phyloP scores from a whole-genome alignment of 805 yeast genomes.

The Crinitomyces ghanaensis region DNA sequence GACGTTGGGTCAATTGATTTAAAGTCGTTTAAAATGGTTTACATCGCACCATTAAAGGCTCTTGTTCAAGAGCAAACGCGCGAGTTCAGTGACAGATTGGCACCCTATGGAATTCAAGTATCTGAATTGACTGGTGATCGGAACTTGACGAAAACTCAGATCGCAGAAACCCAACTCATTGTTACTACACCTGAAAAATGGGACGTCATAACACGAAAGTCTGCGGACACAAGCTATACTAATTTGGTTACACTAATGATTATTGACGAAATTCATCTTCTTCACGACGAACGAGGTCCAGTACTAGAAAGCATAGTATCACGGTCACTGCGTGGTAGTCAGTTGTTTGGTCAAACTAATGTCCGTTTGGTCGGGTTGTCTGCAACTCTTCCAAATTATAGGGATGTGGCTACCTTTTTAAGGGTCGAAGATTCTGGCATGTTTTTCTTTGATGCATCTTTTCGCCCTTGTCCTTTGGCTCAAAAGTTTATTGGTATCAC shows the following conservation, averaged over 20 bases:
- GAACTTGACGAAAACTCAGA: constrained; percentile 61
- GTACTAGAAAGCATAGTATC: constrained; percentile 82
- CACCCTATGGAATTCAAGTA: constrained; percentile 54
- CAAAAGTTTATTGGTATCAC: constrained; percentile 85
- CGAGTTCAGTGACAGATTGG: constrained; percentile 64
- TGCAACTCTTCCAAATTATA: constrained; percentile 84
- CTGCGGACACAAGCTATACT: constrained; percentile 52
- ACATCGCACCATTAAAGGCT: constrained; percentile 89
- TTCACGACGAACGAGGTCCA: constrained; percentile 94
- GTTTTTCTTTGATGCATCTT: constrained; percentile 73
- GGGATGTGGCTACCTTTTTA: constrained; percentile 75
- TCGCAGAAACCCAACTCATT: constrained; percentile 64
- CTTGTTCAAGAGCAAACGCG: constrained; percentile 90
- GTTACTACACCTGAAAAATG: constrained; percentile 96
- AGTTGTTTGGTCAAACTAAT: constrained; percentile 33
- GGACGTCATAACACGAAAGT: constrained; percentile 90
- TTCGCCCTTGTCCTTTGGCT: constrained; percentile 84
- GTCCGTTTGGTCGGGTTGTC: constrained; percentile 77
- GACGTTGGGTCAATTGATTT: constrained; percentile 45
- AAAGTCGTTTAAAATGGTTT: constrained; percentile 62
- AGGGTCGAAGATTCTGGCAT: constrained; percentile 51
- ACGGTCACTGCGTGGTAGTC: constrained; percentile 44
- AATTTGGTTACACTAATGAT: constrained; percentile 58
- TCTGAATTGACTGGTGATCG: constrained; percentile 89
- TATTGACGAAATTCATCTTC: constrained; percentile 84